These are phyloP conservation scores for Tetrahymena elliotti DNA, from an alignment of 73 alveolate genomes.

Conservation along the genomic window DNA sequence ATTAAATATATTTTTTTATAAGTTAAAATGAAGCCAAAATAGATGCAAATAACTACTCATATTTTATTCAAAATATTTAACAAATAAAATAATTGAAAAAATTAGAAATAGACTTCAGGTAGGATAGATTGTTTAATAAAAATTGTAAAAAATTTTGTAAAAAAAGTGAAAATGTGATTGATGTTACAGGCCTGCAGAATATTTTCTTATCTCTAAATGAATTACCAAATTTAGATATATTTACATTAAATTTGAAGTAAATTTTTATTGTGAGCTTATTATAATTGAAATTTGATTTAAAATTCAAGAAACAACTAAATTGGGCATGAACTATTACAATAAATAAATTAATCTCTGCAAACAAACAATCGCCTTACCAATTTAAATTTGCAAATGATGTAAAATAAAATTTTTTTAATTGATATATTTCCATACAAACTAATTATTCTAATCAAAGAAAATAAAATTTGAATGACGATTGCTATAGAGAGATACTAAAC, in stretches of 20 bases:
- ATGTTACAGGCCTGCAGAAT: not conserved
- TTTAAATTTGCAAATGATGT: not conserved
- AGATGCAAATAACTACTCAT: too few relatives aligned
- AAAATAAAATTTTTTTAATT: too few relatives aligned
- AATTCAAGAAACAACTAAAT: not conserved
- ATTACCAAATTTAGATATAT: not conserved
- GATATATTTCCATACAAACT: not conserved
- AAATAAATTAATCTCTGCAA: not conserved
- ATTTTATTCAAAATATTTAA: not conserved
- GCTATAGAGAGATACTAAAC: not conserved
- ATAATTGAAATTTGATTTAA: too few relatives aligned
- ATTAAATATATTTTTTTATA: too few relatives aligned
- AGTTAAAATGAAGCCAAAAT: not conserved
- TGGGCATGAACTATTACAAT: not conserved
- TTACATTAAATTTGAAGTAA: not conserved
- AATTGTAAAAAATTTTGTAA: not conserved
- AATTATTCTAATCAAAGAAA: not conserved
- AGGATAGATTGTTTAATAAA: too few relatives aligned
- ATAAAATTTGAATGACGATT: not conserved
- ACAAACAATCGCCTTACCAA: not conserved
- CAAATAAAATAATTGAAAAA: too few relatives aligned
- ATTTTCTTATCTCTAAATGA: not conserved
- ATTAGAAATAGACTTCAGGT: not conserved
- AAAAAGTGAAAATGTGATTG: not conserved
- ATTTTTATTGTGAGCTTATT: not conserved